Percentiles rank a stretch among this genome's conserved stretches.
These are phyloP conservation scores for Tagetes patula DNA, from an alignment of 129 eudicot genomes.

Conservation along the genomic window DNA sequence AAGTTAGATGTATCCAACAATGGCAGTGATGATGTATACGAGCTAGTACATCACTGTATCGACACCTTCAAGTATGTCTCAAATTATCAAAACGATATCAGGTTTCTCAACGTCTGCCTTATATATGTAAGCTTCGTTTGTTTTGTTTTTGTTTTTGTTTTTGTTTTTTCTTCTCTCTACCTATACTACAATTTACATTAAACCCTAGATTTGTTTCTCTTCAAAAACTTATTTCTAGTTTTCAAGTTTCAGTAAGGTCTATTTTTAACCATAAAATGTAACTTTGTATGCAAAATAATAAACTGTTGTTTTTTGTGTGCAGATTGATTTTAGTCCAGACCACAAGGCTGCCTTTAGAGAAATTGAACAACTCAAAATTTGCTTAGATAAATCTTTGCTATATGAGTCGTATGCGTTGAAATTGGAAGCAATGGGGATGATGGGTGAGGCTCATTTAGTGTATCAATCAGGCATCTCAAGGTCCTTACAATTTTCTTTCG, in stretches of 20 bases:
- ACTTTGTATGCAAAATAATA: background rate
- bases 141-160: background rate
- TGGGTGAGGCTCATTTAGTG: slow-evolving; percentile 56
- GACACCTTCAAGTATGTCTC: slow-evolving; percentile 50
- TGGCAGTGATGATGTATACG: slow-evolving; percentile 29
- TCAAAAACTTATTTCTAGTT: background rate
- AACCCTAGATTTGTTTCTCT: background rate
- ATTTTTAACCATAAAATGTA: background rate
- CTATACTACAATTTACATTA: background rate
- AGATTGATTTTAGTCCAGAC: slow-evolving; percentile 72
- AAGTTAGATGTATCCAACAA: slow-evolving; percentile 27
- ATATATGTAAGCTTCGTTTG: slow-evolving; percentile 46
- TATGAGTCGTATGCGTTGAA: slow-evolving; percentile 63
- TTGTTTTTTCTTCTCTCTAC: background rate
- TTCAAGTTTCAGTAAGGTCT: background rate
- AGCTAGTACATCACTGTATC: slow-evolving; percentile 49
- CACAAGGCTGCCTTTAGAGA: slow-evolving; percentile 52
- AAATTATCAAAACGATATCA: slow-evolving; percentile 55
- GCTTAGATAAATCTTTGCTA: slow-evolving; percentile 48
- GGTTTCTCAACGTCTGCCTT: slow-evolving; percentile 89
- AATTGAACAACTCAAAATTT: slow-evolving; percentile 57
- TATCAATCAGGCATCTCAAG: slow-evolving; percentile 80
- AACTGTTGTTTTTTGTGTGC: slow-evolving; percentile 13
- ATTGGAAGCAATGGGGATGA: slow-evolving; percentile 71
- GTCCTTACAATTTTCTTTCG: slow-evolving; percentile 32